Evolutionary conservation across 208 protist species (phyloP).

Genomic region (Trypanosoma scelopori): DNA sequence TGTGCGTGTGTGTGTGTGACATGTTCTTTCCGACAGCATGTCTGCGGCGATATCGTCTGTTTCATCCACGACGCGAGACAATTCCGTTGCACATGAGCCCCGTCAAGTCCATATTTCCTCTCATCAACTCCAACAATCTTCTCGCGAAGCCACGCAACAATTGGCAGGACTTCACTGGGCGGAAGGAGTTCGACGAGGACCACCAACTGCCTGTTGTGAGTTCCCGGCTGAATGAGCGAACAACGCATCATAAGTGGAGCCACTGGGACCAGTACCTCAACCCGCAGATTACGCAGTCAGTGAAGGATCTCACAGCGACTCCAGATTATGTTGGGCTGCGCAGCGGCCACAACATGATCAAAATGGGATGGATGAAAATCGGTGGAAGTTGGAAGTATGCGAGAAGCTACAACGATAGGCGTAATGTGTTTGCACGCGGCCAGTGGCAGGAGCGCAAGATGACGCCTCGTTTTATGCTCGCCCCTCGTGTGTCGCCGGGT

Average conservation of each 20-base stretch:
- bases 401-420: constrained; percentile 80
- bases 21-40: constrained; percentile 38
- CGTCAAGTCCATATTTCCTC: constrained; percentile 82
- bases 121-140: constrained; percentile 88
- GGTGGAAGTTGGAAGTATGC: constrained; percentile 89
- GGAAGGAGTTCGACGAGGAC: constrained; percentile 81
- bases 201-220: constrained; percentile 81
- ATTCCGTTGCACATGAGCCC: constrained; percentile 80
- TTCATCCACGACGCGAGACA: constrained; percentile 60
- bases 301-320: constrained; percentile 64
- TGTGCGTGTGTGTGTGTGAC: background rate
- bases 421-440: constrained; percentile 69
- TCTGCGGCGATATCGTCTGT: constrained; percentile 61
- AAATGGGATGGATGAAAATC: constrained; percentile 92
- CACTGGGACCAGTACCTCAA: constrained; percentile 90
- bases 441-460: constrained; percentile 92
- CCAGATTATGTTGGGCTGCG: constrained; percentile 86
- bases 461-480: constrained; percentile 91
- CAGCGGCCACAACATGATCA: constrained; percentile 84
- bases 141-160: constrained; percentile 77
- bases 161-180: constrained; percentile 80
- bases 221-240: constrained; percentile 70
- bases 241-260: constrained; percentile 77
- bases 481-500: constrained; percentile 78
- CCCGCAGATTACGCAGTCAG: constrained; percentile 73